Evolutionary conservation across 2,329 filamentous ascomycete genomes (phyloP), one percentile per base, ranked within the genome.

Genomic region (Pseudogymnoascus verrucosus): DNA sequence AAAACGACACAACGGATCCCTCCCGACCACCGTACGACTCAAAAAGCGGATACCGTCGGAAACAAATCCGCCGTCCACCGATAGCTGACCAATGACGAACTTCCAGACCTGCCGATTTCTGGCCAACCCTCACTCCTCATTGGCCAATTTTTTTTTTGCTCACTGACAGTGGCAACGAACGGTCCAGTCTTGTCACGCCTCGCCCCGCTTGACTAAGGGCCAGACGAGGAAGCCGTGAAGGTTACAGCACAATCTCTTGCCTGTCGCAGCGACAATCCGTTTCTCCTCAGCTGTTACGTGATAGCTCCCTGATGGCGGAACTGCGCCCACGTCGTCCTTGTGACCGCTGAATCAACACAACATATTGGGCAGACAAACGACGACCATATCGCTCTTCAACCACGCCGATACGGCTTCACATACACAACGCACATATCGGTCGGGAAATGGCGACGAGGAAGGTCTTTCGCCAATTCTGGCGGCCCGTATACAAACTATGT

Each of bases 11-110:
- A 54, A 54, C 23, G 14, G 14, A 11, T 1, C 44, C 14, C 23
- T 54, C 44, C 14, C 44, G 44, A 28, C 44, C 44, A 54, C 44
- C 44, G 23, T 54, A 54, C 44, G 44, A 28, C 44, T 54, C 44
- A 54, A 54, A 54, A 54, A 54, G 44, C 44, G 44, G 44, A 54
- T 28, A 54, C 44, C 44, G 14, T 54, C 44, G 44, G 44, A n/a
- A 54, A 54, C 4, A 54, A 31, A 54, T 54, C 44, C 44, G 44
- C 44, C 44, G 44, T 2, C 44, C 44, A 28, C 44, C 44, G 44
- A 54, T 28, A 1, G 44, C 44, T 54, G 44, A 54, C 44, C 44
- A 54, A 54, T 54, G 44, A 54, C 44, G 14, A 54, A 54, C 28
- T 54, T 54, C 44, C 44, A 54, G 14, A 28, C 44, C 23, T 54